Evolutionary conservation across 192 early-diverging fungal genomes (phyloP).

Genomic region (Coemansia sp.): DNA sequence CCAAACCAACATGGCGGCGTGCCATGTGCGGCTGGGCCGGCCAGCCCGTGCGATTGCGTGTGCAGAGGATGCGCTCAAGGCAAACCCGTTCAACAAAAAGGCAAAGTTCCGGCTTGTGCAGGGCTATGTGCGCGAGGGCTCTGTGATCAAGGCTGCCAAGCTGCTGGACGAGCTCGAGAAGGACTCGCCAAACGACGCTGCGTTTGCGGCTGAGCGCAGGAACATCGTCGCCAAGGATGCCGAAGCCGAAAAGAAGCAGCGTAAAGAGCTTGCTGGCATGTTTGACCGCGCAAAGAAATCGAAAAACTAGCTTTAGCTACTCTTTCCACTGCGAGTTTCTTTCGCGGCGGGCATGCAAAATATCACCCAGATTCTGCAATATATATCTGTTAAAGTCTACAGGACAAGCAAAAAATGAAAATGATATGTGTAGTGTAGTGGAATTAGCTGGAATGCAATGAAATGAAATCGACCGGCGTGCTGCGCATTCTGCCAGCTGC

Average conservation of each 20-base stretch:
- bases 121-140: conserved; percentile 39
- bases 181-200: conserved; percentile 27
- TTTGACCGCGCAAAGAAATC: conserved; percentile 38
- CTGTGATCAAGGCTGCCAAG: conserved; percentile 31
- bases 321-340: background rate
- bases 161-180: conserved; percentile 46
- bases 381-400: conserved; percentile 23
- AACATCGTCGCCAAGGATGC: conserved; percentile 39
- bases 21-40: conserved; percentile 36
- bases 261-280: conserved; percentile 46
- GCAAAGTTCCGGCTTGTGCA: conserved; percentile 52
- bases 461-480: background rate
- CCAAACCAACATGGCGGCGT: conserved; percentile 49
- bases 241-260: conserved; percentile 45
- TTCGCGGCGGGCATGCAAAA: conserved; percentile 3
- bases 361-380: conserved; percentile 11
- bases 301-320: background rate
- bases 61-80: conserved; percentile 33
- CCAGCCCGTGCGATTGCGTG: conserved; percentile 22
- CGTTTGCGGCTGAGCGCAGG: conserved; percentile 39
- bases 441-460: background rate
- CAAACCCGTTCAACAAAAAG: conserved; percentile 49
- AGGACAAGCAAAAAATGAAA: background rate
- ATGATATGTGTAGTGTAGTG: background rate
- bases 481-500: background rate